These are phyloP conservation scores for Globisporangium recalcitrans DNA, from an alignment of 352 stramenopile species.

Conservation along the genomic window DNA sequence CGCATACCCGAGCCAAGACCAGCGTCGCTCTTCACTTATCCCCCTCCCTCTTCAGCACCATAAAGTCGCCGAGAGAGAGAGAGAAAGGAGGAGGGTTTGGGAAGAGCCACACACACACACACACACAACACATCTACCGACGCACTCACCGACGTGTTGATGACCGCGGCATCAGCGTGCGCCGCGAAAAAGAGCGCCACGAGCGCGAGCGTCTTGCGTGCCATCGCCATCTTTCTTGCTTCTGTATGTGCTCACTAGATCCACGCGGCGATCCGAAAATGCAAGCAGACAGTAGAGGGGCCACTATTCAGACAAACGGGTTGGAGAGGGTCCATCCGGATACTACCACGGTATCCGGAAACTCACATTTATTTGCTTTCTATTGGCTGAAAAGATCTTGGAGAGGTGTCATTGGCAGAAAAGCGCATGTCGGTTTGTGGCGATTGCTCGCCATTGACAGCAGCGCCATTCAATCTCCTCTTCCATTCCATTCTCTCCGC, in stretches of 20 bases:
- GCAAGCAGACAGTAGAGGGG: background rate
- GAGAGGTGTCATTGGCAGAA: constrained; percentile 8
- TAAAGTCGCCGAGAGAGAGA: too few species aligned
- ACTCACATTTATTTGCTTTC: background rate
- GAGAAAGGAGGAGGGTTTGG: background rate
- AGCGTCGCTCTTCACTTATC: background rate
- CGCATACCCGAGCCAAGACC: too few species aligned
- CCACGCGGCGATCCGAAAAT: constrained; percentile 16
- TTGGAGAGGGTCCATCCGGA: constrained; percentile 11
- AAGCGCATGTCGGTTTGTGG: constrained; percentile 3
- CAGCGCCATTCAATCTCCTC: constrained; percentile 19
- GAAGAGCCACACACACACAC: background rate
- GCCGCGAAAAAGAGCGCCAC: constrained; percentile 24
- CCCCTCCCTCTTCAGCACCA: background rate
- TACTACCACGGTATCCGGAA: constrained; percentile 13
- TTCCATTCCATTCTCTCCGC: constrained; percentile 9
- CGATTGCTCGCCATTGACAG: background rate
- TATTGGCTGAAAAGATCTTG: background rate
- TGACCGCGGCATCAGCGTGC: constrained; percentile 35
- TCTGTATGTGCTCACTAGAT: constrained; percentile 17
- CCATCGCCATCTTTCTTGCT: constrained; percentile 19
- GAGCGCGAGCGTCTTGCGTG: constrained; percentile 23
- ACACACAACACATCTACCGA: background rate
- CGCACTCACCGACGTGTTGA: constrained; percentile 65
- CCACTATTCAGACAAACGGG: constrained; percentile 12